Percentiles rank a stretch among this genome's conserved stretches.
Conservation (phyloP, 345 rosid genomes). For the Dipteronia sinensis region DNA sequence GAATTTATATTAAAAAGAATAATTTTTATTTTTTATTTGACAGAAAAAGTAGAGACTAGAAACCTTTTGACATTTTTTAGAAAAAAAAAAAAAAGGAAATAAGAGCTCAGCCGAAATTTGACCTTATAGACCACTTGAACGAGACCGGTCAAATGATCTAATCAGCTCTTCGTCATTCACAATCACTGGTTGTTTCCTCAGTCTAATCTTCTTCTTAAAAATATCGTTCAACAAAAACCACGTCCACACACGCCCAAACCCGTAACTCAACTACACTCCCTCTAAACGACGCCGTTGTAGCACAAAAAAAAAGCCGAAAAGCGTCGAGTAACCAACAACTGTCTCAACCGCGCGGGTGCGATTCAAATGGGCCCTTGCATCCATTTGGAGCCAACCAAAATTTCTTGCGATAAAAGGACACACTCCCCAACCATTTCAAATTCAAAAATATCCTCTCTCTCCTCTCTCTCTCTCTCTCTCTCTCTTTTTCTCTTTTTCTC, state of each 20-base stretch:
- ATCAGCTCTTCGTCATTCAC: slow-evolving; percentile 16
- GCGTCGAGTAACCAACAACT: neutral
- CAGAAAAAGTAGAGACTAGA: neutral
- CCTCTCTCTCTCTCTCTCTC: slow-evolving; percentile 17
- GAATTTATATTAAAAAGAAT: too few relatives aligned
- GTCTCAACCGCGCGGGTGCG: neutral
- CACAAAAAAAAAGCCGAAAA: neutral
- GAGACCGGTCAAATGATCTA: neutral
- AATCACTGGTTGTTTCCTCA: too few relatives aligned
- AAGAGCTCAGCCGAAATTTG: neutral
- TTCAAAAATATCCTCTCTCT: slow-evolving; percentile 8
- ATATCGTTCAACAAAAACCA: slow-evolving; percentile 12
- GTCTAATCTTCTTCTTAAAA: slow-evolving; percentile 33
- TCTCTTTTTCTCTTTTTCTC: slow-evolving; percentile 17
- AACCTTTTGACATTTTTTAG: too few relatives aligned
- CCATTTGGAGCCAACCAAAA: slow-evolving; percentile 16
- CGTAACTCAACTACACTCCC: neutral
- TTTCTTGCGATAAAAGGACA: neutral
- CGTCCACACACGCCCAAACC: neutral
- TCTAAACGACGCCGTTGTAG: neutral
- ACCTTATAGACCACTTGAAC: neutral
- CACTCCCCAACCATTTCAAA: slow-evolving; percentile 26
- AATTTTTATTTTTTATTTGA: too few relatives aligned
- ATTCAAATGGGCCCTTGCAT: neutral
- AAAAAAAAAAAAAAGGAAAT: too few relatives aligned